A percentile compares a stretch with the other conserved stretches of the same genome.
These are phyloP conservation scores for Marasmius fiardii DNA, from an alignment of 1,284 basidiomycete species.

Conservation along the genomic window DNA sequence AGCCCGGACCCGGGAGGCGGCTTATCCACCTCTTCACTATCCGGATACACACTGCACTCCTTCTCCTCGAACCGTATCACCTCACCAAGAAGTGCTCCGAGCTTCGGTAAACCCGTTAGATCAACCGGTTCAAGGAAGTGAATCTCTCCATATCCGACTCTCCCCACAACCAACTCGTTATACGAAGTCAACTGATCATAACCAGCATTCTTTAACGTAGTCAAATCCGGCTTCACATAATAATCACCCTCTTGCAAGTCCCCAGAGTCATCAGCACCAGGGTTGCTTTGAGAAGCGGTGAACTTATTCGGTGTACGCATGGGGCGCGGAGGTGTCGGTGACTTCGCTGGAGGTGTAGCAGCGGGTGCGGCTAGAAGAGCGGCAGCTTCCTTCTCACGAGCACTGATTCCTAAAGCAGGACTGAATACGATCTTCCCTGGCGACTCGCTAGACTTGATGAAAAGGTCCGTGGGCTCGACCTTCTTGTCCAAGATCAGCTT, in stretches of 20 bases:
- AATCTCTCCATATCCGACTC: constrained; percentile 89
- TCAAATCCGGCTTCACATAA: constrained; percentile 78
- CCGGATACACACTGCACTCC: constrained; percentile 93
- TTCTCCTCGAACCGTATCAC: constrained; percentile 89
- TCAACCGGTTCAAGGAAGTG: constrained; percentile 92
- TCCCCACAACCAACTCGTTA: constrained; percentile 81
- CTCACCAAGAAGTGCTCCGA: constrained; percentile 83
- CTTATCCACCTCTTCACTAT: constrained; percentile 77
- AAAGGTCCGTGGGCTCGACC: constrained; percentile 67
- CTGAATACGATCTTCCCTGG: constrained; percentile 64
- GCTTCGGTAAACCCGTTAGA: constrained; percentile 79
- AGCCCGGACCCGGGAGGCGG: constrained; percentile 82
- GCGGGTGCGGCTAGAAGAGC: constrained; percentile 24
- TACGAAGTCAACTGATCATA: constrained; percentile 72
- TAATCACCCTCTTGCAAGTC: constrained; percentile 83
- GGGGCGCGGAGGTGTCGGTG: constrained; percentile 38
- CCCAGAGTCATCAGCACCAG: constrained; percentile 28
- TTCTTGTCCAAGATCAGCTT: constrained; percentile 89
- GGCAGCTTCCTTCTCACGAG: constrained; percentile 62
- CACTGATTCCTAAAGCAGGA: constrained; percentile 67
- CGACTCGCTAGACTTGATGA: constrained; percentile 48
- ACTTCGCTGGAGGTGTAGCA: constrained; percentile 27
- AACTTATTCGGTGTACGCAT: constrained; percentile 43
- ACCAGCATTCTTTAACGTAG: constrained; percentile 64
- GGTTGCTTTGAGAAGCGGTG: constrained; percentile 35